Evolutionary conservation across 495 filamentous ascomycete genomes (phyloP).

Genomic region (Podospora conica): DNA sequence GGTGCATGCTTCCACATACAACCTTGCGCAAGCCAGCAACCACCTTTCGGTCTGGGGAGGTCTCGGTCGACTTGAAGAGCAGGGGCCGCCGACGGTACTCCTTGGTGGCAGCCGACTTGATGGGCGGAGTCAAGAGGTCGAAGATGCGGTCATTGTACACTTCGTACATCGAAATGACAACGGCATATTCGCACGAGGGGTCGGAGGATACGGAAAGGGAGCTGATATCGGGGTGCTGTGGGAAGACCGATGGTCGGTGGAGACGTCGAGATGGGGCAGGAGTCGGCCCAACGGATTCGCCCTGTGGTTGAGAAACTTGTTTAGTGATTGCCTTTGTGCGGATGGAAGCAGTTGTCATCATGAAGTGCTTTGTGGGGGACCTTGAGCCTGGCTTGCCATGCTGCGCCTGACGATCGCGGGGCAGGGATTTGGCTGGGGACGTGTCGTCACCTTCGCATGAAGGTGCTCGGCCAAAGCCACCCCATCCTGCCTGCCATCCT

Average conservation of each 20-base stretch:
- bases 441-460: background rate
- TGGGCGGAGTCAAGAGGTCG: slow-evolving; percentile 66
- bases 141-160: slow-evolving; percentile 99
- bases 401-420: background rate
- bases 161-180: slow-evolving; percentile 96
- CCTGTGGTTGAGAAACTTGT: slow-evolving; percentile 27
- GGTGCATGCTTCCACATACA: slow-evolving; percentile 74
- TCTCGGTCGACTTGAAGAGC: slow-evolving; percentile 82
- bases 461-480: background rate
- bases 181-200: slow-evolving; percentile 71
- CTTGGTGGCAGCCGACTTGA: slow-evolving; percentile 48
- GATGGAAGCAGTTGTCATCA: slow-evolving; percentile 35
- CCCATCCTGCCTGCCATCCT: background rate
- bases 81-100: slow-evolving; percentile 66
- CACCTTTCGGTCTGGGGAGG: slow-evolving; percentile 77
- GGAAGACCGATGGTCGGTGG: slow-evolving; percentile 58
- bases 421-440: background rate
- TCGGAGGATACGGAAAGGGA: slow-evolving; percentile 63
- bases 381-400: slow-evolving; percentile 11
- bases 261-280: slow-evolving; percentile 52
- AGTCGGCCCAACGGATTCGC: slow-evolving; percentile 35
- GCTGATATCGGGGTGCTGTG: slow-evolving; percentile 68
- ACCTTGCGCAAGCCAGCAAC: slow-evolving; percentile 90
- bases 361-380: slow-evolving; percentile 32
- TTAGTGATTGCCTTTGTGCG: slow-evolving; percentile 37